Percentiles rank a stretch among this genome's conserved stretches.
These are phyloP conservation scores for Clarireedia hainanense DNA, from an alignment of 2,329 filamentous ascomycete species.

Conservation along the genomic window DNA sequence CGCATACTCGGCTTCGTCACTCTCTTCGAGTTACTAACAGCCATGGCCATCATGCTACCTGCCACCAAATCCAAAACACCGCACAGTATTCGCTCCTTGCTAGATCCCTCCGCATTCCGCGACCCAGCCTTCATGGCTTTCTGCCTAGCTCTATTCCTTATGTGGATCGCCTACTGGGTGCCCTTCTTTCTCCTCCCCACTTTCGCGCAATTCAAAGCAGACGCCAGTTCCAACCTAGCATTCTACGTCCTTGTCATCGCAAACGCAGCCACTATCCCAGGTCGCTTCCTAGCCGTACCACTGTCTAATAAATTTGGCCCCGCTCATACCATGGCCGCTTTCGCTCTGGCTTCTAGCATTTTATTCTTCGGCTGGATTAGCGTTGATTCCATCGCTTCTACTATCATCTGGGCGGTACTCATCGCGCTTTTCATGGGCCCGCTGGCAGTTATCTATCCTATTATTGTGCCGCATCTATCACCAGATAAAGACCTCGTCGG, in stretches of 20 bases:
- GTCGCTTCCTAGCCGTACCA: not conserved
- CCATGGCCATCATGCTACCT: not conserved
- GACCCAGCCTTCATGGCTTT: not conserved
- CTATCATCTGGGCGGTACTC: not conserved
- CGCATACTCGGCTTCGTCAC: not conserved
- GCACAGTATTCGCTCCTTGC: not conserved
- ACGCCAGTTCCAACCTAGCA: not conserved
- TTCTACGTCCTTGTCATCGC: not conserved
- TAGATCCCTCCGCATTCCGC: not conserved
- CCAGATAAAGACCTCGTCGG: not conserved
- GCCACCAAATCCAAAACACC: not conserved
- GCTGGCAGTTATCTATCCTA: not conserved
- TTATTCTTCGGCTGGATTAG: not conserved
- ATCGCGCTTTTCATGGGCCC: not conserved
- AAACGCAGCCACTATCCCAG: not conserved
- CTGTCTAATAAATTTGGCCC: not conserved
- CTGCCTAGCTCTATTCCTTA: not conserved
- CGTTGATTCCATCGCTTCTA: not conserved
- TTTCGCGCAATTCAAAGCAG: not conserved
- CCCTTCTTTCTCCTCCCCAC: not conserved
- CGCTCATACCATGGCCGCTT: not conserved
- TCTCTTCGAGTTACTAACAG: not conserved
- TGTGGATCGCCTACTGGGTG: not conserved
- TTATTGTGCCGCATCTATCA: not conserved
- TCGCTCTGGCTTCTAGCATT: not conserved